Percentiles rank a stretch among this genome's conserved stretches.
phyloP scores from a whole-genome alignment of 176 grass and related monocot species.

The Raddia distichophylla region DNA sequence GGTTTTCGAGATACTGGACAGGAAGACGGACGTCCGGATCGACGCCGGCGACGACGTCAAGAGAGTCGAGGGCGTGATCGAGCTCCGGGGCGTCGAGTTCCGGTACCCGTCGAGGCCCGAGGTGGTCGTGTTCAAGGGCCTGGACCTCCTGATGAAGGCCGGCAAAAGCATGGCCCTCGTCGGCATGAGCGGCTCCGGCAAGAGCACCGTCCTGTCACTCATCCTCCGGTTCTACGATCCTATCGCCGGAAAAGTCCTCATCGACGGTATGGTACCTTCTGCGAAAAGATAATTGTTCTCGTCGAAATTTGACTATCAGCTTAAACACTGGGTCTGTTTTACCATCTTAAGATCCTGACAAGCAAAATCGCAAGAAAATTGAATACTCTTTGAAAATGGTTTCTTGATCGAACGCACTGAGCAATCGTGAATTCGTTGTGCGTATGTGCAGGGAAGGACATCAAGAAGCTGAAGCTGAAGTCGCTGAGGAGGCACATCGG shows the following conservation, averaged over 20 bases:
- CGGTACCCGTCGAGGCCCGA: conserved; percentile 81
- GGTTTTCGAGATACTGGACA: conserved; percentile 86
- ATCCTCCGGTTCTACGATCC: conserved; percentile 91
- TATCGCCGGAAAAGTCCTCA: conserved; percentile 70
- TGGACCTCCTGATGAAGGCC: conserved; percentile 80
- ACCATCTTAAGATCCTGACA: too few species aligned
- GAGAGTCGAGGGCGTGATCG: conserved; percentile 71
- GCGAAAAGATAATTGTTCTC: background rate
- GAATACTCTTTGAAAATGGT: too few species aligned
- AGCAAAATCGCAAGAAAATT: too few species aligned
- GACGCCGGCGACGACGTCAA: conserved; percentile 75
- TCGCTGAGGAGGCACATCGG: conserved; percentile 83
- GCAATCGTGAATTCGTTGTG: background rate
- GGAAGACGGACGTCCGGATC: conserved; percentile 70
- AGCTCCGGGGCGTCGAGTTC: conserved; percentile 77
- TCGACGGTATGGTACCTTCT: conserved; percentile 60
- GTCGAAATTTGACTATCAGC: too few species aligned
- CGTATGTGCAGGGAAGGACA: conserved; percentile 69
- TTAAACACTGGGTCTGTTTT: too few species aligned
- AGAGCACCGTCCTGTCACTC: conserved; percentile 83
- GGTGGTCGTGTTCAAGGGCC: conserved; percentile 73
- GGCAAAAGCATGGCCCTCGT: conserved; percentile 98
- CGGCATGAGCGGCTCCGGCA: conserved; percentile 94
- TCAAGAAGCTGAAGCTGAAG: conserved; percentile 84
- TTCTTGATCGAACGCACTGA: background rate